Base-by-base conservation (phyloP, 2,329 filamentous ascomycete species). In the Mycogone perniciosa region DNA sequence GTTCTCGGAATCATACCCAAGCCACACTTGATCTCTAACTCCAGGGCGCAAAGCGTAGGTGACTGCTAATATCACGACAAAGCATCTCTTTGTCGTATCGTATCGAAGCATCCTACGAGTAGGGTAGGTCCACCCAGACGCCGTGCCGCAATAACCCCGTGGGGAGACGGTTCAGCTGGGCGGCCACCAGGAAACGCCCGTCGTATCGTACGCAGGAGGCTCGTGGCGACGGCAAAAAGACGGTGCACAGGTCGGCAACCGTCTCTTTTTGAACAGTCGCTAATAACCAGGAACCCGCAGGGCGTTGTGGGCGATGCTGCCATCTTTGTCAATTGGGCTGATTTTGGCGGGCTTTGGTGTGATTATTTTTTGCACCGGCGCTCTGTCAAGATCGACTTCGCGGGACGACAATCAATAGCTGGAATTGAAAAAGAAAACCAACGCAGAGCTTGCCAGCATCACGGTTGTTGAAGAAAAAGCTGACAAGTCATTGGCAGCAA, bases 401-500 rank as follows among this genome's bases (percentile, higher is more conserved):
- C 20, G 20, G 11, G 11, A 11, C 33, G 11, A 35, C 26, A 5
- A 42, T 42, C 39, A 11, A 29, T n/a, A 4, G 27, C 10, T 30
- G 30, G 3, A 9, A 31, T 10, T 42, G 20, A 44, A 31, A 44
- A 44, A 26, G 41, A 41, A 41, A 26, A 26, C 39, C 33, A 35
- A 35, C 33, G 33, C 33, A 35, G 7, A 7, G 7, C 33, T 35
- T 42, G 35, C 48, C 37, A 37, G 29, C 40, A 45, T 39, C 48
- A 40, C 42, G 29, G 37, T 43, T 7, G 41, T 40, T 48, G 41
- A 33, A 38, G 31, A 30, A 43, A n/a, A 13, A 27, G 9, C 31
- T 10, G 9, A 46, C 13, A 26, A 40, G 46, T 31, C 37, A 53
- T 53, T 53, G 51, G 51, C 20, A 20, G 35, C 10, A 6, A 6